Base-by-base conservation (phyloP, 83 land plant species). In the Thuja plicata region DNA sequence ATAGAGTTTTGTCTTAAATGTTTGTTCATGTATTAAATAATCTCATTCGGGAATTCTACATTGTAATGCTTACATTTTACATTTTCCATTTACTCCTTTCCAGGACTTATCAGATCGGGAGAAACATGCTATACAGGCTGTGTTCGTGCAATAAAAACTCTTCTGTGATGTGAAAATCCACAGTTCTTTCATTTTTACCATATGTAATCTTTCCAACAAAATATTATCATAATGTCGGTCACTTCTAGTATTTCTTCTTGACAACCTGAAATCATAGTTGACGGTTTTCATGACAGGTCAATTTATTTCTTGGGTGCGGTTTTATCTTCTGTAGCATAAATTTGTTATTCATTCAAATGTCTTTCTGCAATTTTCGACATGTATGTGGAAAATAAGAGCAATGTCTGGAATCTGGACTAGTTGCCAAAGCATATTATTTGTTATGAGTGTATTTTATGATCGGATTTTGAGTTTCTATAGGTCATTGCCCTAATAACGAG, bases 81-180 rank as follows among this genome's bases (percentile, higher is more conserved):
- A 19, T 46, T 83, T 46, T 46, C 34, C 17, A 12, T 34, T 3
- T 30, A 12, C 17, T 12, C 52, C 46, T n/a, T 2, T 46, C 41
- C 85, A 83, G 85, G 85, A 83, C 85, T 83, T 83, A 43, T 45
- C 85, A 83, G 85, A 83, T n/a, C 55, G 85, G 41, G 85, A 83
- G 85, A 83, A 83, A 83, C 55, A 46, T 30, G 55, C 85, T 13
- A 46, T 83, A 83, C 85, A 46, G 30, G 35, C 55, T 2, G 9
- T 30, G 30, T 13, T 83, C 32, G 48, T 82, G 85, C 85, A 46
- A 46, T 48, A 83, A 46, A 30, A 40, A 48, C 11, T 8, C 38
- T 74, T 74, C 38, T 74, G 32, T 3, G 3, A 8, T 10, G 17
- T 13, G 38, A 35, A 74, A 32, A 50, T 12, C 78, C n/a, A 34